Conservation (phyloP, 129 eudicot species). For the Pulicaria dysenterica region DNA sequence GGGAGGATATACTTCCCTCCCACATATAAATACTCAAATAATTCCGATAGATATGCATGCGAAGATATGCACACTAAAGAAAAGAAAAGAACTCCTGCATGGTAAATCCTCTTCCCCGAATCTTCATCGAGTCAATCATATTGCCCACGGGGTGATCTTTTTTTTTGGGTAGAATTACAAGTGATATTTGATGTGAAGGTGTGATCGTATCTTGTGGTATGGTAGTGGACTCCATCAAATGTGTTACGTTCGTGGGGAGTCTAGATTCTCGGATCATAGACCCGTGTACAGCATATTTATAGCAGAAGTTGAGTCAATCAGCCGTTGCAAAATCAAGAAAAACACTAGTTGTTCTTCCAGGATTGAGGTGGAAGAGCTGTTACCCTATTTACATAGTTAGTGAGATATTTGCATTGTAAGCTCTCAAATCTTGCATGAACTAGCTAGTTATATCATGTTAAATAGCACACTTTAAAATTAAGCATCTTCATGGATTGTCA, state of each 20-base stretch:
- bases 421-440: not conserved
- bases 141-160: not conserved
- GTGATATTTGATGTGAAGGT: slow-evolving; percentile 49
- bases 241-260: slow-evolving; percentile 84
- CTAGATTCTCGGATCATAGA: slow-evolving; percentile 86
- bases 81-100: slow-evolving; percentile 95
- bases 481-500: not conserved
- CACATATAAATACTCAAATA: slow-evolving; percentile 87
- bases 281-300: slow-evolving; percentile 75
- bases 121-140: not conserved
- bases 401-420: slow-evolving; percentile 30
- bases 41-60: slow-evolving; percentile 91
- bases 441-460: not conserved
- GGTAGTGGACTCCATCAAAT: slow-evolving; percentile 78
- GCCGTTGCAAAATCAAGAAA: slow-evolving; percentile 63
- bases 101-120: slow-evolving; percentile 46
- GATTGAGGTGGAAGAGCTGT: slow-evolving; percentile 81
- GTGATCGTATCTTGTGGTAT: slow-evolving; percentile 92
- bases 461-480: not conserved
- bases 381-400: slow-evolving; percentile 54
- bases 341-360: slow-evolving; percentile 59
- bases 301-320: slow-evolving; percentile 82
- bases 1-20: slow-evolving; percentile 96
- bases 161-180: not conserved
- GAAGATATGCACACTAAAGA: slow-evolving; percentile 73